phyloP scores from a whole-genome alignment of 225 moss, liverwort and hornwort species.

The Pleurozium schreberi region DNA sequence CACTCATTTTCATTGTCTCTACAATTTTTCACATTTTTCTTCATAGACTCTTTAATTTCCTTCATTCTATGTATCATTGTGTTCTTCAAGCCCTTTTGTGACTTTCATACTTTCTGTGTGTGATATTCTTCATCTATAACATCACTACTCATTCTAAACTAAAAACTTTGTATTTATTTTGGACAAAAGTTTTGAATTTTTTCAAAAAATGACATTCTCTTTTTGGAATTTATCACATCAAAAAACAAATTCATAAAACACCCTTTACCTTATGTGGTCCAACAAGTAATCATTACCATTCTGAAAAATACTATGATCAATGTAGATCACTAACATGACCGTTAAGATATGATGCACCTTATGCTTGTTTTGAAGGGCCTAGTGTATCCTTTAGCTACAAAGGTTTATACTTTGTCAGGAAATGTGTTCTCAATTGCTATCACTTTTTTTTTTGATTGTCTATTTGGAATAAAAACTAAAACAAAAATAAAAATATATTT shows the following conservation, averaged over 20 bases:
- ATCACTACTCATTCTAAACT: not conserved
- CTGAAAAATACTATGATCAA: not conserved
- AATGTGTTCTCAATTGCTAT: not conserved
- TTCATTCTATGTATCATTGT: not conserved
- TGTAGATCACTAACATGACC: not conserved
- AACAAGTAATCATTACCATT: fast-evolving
- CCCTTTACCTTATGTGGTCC: too few relatives aligned
- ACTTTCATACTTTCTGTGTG: not conserved
- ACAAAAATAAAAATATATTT: not conserved
- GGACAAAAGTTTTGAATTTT: not conserved
- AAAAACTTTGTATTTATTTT: not conserved
- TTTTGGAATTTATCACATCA: not conserved
- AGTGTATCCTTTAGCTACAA: not conserved
- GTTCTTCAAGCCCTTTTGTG: not conserved
- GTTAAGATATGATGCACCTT: not conserved
- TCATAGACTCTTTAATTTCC: not conserved
- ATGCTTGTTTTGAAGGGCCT: not conserved
- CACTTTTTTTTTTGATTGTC: not conserved
- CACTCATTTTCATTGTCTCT: not conserved
- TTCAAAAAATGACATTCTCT: not conserved
- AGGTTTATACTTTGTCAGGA: not conserved
- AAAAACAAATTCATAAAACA: not conserved
- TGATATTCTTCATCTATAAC: not conserved
- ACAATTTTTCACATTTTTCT: not conserved
- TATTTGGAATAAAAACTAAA: not conserved